phyloP scores from a whole-genome alignment of 179 eudicot species.

The Silene noctiflora region DNA sequence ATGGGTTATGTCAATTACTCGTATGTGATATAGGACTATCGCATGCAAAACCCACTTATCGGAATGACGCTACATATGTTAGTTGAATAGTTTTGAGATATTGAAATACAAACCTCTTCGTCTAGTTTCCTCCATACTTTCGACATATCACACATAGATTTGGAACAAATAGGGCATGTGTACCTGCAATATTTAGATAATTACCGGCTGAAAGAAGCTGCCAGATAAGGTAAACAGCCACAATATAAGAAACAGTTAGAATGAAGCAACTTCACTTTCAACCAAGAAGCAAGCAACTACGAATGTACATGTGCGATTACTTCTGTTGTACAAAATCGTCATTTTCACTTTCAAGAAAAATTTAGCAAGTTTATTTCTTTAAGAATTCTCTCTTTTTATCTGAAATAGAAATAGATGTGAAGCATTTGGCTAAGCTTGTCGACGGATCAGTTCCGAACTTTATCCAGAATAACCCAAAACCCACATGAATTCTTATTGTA shows the following conservation, averaged over 20 bases:
- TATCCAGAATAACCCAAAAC: too few relatives aligned
- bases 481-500: too few relatives aligned
- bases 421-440: too few relatives aligned
- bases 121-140: constrained; percentile 53
- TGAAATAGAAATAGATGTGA: background rate
- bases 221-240: constrained; percentile 17
- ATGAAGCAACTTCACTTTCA: background rate
- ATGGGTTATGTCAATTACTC: too few relatives aligned
- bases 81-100: background rate
- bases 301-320: background rate
- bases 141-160: constrained; percentile 54
- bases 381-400: background rate
- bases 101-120: constrained; percentile 35
- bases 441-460: too few relatives aligned
- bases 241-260: constrained; percentile 8
- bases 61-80: background rate
- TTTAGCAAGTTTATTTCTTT: background rate
- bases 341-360: background rate
- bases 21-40: too few relatives aligned
- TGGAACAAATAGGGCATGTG: constrained; percentile 55
- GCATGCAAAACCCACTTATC: background rate
- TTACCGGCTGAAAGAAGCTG: constrained; percentile 25
- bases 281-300: background rate
- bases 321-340: background rate
- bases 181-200: constrained; percentile 39